Percentiles rank a stretch among this genome's conserved stretches.
Evolutionary conservation across 2,329 filamentous ascomycete species (phyloP).

Genomic region (Pezicula rhizophila): DNA sequence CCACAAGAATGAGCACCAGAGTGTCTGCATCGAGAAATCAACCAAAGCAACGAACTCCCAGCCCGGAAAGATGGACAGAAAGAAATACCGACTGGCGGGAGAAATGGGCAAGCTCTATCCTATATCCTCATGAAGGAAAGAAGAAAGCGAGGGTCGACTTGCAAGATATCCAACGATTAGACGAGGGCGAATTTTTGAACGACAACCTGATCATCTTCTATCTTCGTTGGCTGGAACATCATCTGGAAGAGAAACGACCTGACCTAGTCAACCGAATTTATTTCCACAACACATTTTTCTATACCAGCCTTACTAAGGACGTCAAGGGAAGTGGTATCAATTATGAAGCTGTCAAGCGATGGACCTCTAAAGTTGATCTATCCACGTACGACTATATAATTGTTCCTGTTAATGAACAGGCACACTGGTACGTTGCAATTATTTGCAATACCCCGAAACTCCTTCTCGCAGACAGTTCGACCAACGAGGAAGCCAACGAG

Average conservation of each 20-base stretch:
- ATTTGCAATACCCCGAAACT: slow-evolving; percentile 81
- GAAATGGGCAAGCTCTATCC: slow-evolving; percentile 50
- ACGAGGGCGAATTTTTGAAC: slow-evolving; percentile 83
- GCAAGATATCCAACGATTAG: slow-evolving; percentile 68
- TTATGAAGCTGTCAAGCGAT: slow-evolving; percentile 77
- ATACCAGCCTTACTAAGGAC: slow-evolving; percentile 62
- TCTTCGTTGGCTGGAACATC: slow-evolving; percentile 63
- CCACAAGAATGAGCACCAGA: neutral
- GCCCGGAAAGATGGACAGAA: slow-evolving; percentile 41
- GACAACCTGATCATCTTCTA: slow-evolving; percentile 91
- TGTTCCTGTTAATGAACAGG: slow-evolving; percentile 81
- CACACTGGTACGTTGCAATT: slow-evolving; percentile 92
- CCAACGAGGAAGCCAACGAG: slow-evolving; percentile 4
- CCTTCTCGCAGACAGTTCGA: slow-evolving; percentile 24
- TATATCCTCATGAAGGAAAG: slow-evolving; percentile 53
- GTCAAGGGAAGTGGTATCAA: slow-evolving; percentile 60
- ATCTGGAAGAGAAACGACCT: slow-evolving; percentile 47
- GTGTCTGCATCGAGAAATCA: neutral
- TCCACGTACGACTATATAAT: slow-evolving; percentile 84
- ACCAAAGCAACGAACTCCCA: slow-evolving; percentile 6
- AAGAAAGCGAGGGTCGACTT: slow-evolving; percentile 62
- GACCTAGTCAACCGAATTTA: slow-evolving; percentile 62
- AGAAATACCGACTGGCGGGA: slow-evolving; percentile 45
- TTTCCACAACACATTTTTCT: slow-evolving; percentile 93
- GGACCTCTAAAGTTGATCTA: slow-evolving; percentile 82